These are phyloP conservation scores for Wickerhamiella brachini DNA, from an alignment of 805 yeast species.

Conservation along the genomic window DNA sequence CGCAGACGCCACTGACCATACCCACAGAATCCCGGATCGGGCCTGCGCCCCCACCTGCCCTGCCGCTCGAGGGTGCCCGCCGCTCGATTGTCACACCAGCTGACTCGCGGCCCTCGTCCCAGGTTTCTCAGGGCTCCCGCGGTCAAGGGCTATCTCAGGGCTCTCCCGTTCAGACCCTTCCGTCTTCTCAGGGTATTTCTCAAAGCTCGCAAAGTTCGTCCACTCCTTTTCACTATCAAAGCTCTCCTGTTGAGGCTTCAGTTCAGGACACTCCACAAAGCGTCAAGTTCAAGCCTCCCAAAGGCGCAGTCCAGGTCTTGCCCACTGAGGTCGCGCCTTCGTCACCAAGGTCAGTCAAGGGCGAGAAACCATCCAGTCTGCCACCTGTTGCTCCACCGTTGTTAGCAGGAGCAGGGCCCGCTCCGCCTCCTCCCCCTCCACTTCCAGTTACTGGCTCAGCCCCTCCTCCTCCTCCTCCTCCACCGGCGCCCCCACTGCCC, in stretches of 20 bases:
- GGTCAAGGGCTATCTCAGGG: too few relatives aligned
- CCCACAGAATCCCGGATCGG: neutral
- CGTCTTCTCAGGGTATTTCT: too few relatives aligned
- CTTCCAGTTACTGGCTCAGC: constrained; percentile 16
- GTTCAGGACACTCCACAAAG: neutral
- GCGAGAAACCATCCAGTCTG: neutral
- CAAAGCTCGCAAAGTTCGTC: too few relatives aligned
- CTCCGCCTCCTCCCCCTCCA: constrained; percentile 19
- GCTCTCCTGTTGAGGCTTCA: too few relatives aligned
- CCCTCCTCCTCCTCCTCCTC: constrained; percentile 16
- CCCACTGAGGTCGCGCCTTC: neutral
- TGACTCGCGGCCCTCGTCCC: neutral
- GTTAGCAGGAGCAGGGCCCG: constrained; percentile 2
- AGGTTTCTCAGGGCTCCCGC: neutral
- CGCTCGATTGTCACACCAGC: neutral
- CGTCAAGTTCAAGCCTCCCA: neutral
- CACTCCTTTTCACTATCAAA: too few relatives aligned
- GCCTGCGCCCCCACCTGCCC: neutral
- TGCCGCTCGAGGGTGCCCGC: neutral
- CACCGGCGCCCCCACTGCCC: constrained; percentile 4
- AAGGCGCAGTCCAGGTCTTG: neutral
- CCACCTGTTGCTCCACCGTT: neutral
- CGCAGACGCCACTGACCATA: neutral
- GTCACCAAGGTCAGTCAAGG: neutral
- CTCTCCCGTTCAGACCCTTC: too few relatives aligned